Conservation (phyloP, 2,329 filamentous ascomycete genomes). For the Talaromyces sp. region DNA sequence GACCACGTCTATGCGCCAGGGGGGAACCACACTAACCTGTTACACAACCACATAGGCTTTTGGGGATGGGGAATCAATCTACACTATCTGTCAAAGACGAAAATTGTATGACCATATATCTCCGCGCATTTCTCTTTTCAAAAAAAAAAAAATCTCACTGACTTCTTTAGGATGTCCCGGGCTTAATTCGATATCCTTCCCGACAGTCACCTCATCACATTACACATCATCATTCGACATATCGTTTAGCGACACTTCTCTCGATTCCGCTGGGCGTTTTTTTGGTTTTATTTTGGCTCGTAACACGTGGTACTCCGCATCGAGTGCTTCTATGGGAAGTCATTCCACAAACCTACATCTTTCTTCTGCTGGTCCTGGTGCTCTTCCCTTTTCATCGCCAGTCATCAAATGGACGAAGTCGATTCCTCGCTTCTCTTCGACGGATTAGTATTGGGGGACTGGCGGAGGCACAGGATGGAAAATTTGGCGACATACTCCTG, state of each 20-base stretch:
- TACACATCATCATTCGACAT: conserved; percentile 75
- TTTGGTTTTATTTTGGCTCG: conserved; percentile 74
- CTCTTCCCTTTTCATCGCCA: conserved; percentile 64
- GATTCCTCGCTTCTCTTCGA: conserved; percentile 69
- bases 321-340: conserved; percentile 75
- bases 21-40: conserved; percentile 2
- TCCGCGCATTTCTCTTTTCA: neutral
- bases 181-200: conserved; percentile 78
- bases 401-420: conserved; percentile 65
- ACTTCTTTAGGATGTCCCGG: conserved; percentile 62
- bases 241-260: conserved; percentile 75
- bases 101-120: conserved; percentile 53
- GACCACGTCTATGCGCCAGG: neutral
- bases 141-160: neutral
- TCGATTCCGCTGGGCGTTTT: conserved; percentile 66
- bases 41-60: conserved; percentile 54
- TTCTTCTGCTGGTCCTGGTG: conserved; percentile 66
- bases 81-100: conserved; percentile 71
- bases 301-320: conserved; percentile 64
- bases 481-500: conserved; percentile 89
- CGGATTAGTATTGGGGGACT: conserved; percentile 80
- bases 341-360: conserved; percentile 78
- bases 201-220: conserved; percentile 65
- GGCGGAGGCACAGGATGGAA: conserved; percentile 79
- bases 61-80: conserved; percentile 96